These are phyloP conservation scores for Candida anutae DNA, from an alignment of 1,139 yeast genomes.

Conservation along the genomic window DNA sequence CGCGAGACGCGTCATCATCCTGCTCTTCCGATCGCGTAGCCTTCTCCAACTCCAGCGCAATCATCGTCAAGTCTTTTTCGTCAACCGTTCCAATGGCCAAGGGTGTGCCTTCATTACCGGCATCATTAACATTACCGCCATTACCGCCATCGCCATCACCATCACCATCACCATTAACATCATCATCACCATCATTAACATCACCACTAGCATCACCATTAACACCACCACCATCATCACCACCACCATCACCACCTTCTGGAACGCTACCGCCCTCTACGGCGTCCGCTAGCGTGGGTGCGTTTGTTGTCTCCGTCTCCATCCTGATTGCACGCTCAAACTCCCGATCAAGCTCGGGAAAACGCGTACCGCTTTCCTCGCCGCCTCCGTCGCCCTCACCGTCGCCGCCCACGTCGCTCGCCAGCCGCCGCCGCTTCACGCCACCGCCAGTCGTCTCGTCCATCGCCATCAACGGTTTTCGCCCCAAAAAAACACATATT, in stretches of 20 bases:
- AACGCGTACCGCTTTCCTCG: no score
- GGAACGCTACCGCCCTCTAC: not conserved
- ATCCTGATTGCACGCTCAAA: no score
- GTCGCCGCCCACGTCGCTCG: no score
- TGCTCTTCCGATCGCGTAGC: slow-evolving; percentile 16
- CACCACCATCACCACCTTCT: not conserved
- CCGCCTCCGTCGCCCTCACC: no score
- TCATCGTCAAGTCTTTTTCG: slow-evolving; percentile 12
- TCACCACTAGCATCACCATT: not conserved
- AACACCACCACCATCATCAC: not conserved
- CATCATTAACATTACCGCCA: not conserved
- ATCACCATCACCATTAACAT: not conserved
- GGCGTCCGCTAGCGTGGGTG: not conserved
- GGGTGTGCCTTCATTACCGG: not conserved
- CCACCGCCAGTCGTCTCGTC: no score
- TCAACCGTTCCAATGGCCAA: slow-evolving; percentile 7
- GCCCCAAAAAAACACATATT: no score
- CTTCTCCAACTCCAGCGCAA: slow-evolving; percentile 15
- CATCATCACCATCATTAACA: not conserved
- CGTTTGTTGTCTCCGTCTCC: no score
- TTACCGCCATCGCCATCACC: not conserved
- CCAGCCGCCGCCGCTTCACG: no score
- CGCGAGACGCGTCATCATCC: slow-evolving; percentile 3
- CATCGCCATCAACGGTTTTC: no score
- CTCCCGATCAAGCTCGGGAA: no score